Base-by-base conservation (phyloP, 345 rosid genomes). In the Lepidium africanum region DNA sequence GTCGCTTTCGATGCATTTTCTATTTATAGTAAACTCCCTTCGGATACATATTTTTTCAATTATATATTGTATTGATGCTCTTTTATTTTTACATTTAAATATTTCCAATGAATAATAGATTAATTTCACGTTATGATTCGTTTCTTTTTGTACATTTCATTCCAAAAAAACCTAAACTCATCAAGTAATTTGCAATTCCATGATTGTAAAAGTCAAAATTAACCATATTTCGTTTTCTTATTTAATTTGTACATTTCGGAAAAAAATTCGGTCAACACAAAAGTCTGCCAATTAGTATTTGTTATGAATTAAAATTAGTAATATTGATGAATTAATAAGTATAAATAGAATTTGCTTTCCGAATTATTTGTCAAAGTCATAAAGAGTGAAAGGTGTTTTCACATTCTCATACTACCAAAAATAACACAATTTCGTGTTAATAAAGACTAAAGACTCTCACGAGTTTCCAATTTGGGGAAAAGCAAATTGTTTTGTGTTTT, bases 1-100 rank as follows among this genome's bases (percentile, higher is more conserved):
- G 49, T 68, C 78, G 50, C 74, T 68, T 32, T 75, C 78, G 61
- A 52, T 25, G 6, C 73, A 60, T 42, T 69, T 74, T 62, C 78
- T 17, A 23, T 62, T 69, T 48, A 30, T 54, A 25, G 78, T 40
- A 74, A 74, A 15, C 68, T 73, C 59, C 9, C 54, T 50, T 59
- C 68, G 11, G 23, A 57, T 49, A 40, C 65, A 6, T 43, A 60
- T 59, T 60, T 47, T 21, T 36, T 40, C 30, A 11, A 32, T 15
- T 37, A 37, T 58, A 47, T 69, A 38, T 48, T 16, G 23, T 30
- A 30, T 6, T 10, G 30, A 50, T 51, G 36, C 61, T 52, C 30
- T 11, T 32, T 65, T 13, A 11, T 0, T 10, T 21, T 47, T 17
- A 6, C 21, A 10, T 10, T 5, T 23, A 57, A n/a, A 59, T 42